Evolutionary conservation across 352 stramenopile genomes (phyloP).

Genomic region (Elongisporangium senticosum): DNA sequence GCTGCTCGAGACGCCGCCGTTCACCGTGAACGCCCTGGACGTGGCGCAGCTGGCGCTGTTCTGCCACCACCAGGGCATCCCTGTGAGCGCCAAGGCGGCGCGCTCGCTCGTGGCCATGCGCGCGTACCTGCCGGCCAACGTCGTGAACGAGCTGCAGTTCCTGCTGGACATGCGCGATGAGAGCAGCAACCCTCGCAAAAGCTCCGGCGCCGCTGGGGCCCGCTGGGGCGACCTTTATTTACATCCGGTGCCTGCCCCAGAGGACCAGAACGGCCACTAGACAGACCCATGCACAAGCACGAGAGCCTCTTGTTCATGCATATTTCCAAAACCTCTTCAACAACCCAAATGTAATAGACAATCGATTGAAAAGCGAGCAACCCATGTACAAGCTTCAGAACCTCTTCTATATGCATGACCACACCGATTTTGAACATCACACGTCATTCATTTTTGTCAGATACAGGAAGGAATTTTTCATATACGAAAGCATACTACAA

Average conservation of each 20-base stretch:
- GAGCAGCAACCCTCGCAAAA: slow-evolving; percentile 1
- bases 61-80: slow-evolving; percentile 45
- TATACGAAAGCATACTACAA: too few species aligned
- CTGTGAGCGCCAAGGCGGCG: slow-evolving; percentile 28
- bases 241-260: slow-evolving; percentile 11
- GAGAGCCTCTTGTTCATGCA: too few species aligned
- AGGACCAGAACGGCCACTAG: too few species aligned
- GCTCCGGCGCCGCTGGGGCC: slow-evolving; percentile 9
- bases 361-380: too few species aligned
- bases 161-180: slow-evolving; percentile 27
- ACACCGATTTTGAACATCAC: too few species aligned
- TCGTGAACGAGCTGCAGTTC: slow-evolving; percentile 42
- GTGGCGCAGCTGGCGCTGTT: slow-evolving; percentile 48
- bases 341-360: too few species aligned
- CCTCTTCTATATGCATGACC: too few species aligned
- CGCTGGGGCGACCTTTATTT: slow-evolving; percentile 30
- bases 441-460: neutral
- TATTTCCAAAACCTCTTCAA: too few species aligned
- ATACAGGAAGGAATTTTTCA: neutral
- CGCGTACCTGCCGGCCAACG: slow-evolving; percentile 24
- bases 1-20: neutral
- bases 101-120: slow-evolving; percentile 37
- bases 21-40: slow-evolving; percentile 32
- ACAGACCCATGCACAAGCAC: too few species aligned
- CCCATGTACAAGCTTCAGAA: too few species aligned